Base-by-base conservation (phyloP, 345 rosid genomes). In the Citrus unshiu region DNA sequence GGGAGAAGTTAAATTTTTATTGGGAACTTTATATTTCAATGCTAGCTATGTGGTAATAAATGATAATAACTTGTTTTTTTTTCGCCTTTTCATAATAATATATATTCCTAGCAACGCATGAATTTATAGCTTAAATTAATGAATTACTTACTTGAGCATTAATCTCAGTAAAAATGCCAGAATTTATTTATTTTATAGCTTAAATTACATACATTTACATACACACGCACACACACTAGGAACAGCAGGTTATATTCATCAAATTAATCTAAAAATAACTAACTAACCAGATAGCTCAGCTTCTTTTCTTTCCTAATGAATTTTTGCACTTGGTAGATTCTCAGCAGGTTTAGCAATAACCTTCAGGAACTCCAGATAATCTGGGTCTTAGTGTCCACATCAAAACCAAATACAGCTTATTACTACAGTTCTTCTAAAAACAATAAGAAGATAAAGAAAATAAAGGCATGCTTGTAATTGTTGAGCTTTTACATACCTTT, bases 71-170 rank as follows among this genome's bases (percentile, higher is more conserved):
- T 43, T 10, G 13, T 43, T 43, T 34, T 34, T 34, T 34, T 40
- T 40, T 40, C 12, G 2, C 10, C 14, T 43, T 43, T 43, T 43
- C 49, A 43, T 43, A 43, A 43, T 10, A 43, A 43, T 10, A 43
- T 43, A 34, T 34, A 43, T 9, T 43, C 49, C 49, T 43, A 43
- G 1, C 49, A 10, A 43, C 12, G 13, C 49, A 4, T 43, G 14
- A 43, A 43, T 43, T 62, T 64, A 21, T 6, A 18, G 19, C 6
- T 30, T 37, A 39, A 8, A 71, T 27, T 14, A 49, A 29, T 46
- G 12, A 12, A 43, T 39, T 32, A 10, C n/a, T 72, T 75, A 94
- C 98, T 91, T 95, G 97, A 19, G 99, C 99, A 88, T 96, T 96
- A 77, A 96, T 96, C 76, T 96, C 97, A n/a, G 89, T 90, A 77